phyloP scores from a whole-genome alignment of 352 stramenopile genomes.

The Globisporangium orthogonon region DNA sequence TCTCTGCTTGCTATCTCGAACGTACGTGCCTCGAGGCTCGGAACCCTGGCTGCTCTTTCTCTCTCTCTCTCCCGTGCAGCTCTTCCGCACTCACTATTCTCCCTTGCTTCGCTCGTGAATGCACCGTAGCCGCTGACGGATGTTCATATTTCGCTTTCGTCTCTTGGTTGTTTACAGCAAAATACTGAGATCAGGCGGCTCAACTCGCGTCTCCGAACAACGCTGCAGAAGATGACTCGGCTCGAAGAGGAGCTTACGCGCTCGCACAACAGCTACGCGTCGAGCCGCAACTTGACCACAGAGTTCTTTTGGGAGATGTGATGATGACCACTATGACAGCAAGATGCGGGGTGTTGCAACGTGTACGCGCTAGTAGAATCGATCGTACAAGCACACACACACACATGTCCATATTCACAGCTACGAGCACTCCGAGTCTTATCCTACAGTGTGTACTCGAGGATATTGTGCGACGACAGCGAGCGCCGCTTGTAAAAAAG shows the following conservation, averaged over 20 bases:
- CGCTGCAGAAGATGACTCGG: slow-evolving; percentile 44
- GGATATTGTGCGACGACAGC: slow-evolving; percentile 62
- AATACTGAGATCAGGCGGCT: slow-evolving; percentile 54
- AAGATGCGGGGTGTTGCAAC: background rate
- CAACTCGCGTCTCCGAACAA: slow-evolving; percentile 35
- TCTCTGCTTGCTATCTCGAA: slow-evolving; percentile 12
- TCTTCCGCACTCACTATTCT: background rate
- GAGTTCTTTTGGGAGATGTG: slow-evolving; percentile 70
- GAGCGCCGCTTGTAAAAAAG: slow-evolving; percentile 89
- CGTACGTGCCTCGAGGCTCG: slow-evolving; percentile 11
- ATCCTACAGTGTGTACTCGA: slow-evolving; percentile 51
- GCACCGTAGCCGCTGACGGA: too few relatives aligned
- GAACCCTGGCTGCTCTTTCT: slow-evolving; percentile 5
- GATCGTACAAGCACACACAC: background rate
- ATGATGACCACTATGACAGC: background rate
- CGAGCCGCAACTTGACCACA: slow-evolving; percentile 39
- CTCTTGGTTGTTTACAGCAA: slow-evolving; percentile 23
- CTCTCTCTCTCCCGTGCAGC: slow-evolving; percentile 4
- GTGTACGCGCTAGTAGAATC: slow-evolving; percentile 1
- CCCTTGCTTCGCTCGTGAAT: slow-evolving; percentile 16
- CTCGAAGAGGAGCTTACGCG: slow-evolving; percentile 57
- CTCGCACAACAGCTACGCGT: slow-evolving; percentile 33
- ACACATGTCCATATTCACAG: background rate
- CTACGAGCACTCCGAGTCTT: background rate
- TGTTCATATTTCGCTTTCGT: background rate